phyloP scores from a whole-genome alignment of 2,329 filamentous ascomycete species.

The Alternaria incomplexa region DNA sequence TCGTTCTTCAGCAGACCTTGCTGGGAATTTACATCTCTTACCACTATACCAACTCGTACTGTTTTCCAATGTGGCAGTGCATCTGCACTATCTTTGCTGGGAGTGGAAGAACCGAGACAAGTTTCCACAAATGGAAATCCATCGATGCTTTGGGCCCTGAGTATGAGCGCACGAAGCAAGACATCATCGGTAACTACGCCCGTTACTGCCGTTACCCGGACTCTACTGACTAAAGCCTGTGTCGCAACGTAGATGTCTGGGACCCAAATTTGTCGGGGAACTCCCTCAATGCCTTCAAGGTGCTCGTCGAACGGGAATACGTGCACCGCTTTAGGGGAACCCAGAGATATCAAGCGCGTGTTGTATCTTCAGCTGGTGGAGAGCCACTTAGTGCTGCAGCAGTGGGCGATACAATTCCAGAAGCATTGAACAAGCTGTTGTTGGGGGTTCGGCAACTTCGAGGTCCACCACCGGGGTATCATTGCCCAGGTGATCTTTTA shows the following conservation, averaged over 20 bases:
- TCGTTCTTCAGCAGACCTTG: background rate
- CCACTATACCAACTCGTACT: background rate
- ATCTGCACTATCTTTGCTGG: background rate
- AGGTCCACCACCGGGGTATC: background rate
- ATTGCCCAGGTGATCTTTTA: background rate
- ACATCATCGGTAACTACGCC: background rate
- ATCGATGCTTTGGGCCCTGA: background rate
- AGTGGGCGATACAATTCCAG: background rate
- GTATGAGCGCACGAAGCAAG: background rate
- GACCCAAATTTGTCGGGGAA: background rate
- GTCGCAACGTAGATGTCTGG: background rate
- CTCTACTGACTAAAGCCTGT: background rate
- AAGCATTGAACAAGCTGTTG: background rate
- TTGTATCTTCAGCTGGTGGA: background rate
- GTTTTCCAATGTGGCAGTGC: background rate
- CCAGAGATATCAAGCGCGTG: background rate
- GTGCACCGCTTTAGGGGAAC: background rate
- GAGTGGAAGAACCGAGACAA: background rate
- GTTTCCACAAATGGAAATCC: background rate
- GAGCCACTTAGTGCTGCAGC: background rate
- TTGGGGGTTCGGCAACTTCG: background rate
- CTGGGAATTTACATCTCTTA: background rate
- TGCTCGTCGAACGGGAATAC: background rate
- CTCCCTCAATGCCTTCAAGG: background rate
- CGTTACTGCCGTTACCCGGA: background rate